Conservation (phyloP, 1,139 yeast genomes). For the Candida glucosophila region DNA sequence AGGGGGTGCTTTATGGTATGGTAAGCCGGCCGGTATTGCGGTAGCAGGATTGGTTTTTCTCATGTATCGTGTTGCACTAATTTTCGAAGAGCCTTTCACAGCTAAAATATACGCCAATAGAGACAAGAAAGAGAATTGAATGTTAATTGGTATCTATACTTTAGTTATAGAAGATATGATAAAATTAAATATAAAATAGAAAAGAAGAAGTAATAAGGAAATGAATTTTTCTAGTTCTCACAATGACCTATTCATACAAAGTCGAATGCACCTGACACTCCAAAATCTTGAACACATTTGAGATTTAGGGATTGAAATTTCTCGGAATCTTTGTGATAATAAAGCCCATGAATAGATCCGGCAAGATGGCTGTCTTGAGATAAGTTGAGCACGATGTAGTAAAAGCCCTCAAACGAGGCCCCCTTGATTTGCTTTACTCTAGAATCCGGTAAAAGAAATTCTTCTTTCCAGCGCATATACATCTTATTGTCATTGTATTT, state of each 20-base stretch:
- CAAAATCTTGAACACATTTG: constrained; percentile 24
- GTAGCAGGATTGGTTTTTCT: constrained; percentile 64
- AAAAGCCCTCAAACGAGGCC: constrained; percentile 90
- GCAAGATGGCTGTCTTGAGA: constrained; percentile 17
- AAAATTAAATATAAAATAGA: too few relatives aligned
- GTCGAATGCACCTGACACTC: constrained; percentile 17
- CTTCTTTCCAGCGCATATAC: constrained; percentile 95
- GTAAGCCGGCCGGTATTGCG: constrained; percentile 79
- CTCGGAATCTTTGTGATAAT: constrained; percentile 72
- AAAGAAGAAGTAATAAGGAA: too few relatives aligned
- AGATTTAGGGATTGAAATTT: constrained; percentile 52
- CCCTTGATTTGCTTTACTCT: constrained; percentile 58
- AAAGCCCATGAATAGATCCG: constrained; percentile 71
- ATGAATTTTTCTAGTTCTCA: too few relatives aligned
- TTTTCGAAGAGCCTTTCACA: constrained; percentile 94
- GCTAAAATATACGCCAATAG: constrained; percentile 68
- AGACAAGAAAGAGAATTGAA: constrained; percentile 3
- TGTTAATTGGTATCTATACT: not conserved
- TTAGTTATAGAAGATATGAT: too few relatives aligned
- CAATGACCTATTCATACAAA: constrained; percentile 10
- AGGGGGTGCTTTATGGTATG: constrained; percentile 84
- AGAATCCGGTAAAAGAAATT: constrained; percentile 76
- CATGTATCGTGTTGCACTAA: constrained; percentile 77
- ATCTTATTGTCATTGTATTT: constrained; percentile 32
- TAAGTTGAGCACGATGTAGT: constrained; percentile 78